Percentiles rank a stretch among this genome's conserved stretches.
phyloP scores from a whole-genome alignment of 768 basidiomycete species.

The Lanmaoa pseudosensibilis region DNA sequence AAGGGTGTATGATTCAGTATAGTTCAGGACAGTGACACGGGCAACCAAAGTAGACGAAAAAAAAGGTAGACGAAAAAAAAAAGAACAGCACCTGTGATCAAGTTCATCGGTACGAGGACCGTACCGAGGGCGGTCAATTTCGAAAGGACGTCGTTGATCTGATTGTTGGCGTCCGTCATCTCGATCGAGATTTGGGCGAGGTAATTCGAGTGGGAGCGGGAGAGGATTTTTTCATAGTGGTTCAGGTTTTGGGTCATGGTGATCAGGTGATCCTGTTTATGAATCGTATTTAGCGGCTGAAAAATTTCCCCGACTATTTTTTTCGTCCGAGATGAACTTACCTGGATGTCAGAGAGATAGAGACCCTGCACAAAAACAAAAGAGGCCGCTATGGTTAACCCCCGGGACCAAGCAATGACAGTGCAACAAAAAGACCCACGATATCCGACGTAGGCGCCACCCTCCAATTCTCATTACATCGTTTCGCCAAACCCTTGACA shows the following conservation, averaged over 20 bases:
- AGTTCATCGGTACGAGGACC: constrained; percentile 94
- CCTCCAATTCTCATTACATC: constrained; percentile 98
- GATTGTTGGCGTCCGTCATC: constrained; percentile 99
- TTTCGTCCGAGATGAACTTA: constrained; percentile 20
- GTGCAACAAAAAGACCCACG: constrained; percentile 42
- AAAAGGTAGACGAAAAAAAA: background rate
- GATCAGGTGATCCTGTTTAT: constrained; percentile 85
- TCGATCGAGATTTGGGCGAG: constrained; percentile 99
- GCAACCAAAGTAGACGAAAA: background rate
- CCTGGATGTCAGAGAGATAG: constrained; percentile 93
- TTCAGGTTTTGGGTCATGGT: constrained; percentile 99
- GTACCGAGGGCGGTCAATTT: constrained; percentile 98
- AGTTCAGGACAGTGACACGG: too few species aligned
- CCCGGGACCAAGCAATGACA: background rate
- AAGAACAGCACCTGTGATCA: constrained; percentile 86
- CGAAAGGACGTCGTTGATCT: constrained; percentile 98
- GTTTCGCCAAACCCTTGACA: constrained; percentile 96
- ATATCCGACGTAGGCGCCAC: constrained; percentile 98
- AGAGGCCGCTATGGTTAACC: background rate
- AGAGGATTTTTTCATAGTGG: constrained; percentile 99
- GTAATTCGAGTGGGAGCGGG: constrained; percentile 98
- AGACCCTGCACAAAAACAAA: constrained; percentile 60
- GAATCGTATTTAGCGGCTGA: constrained; percentile 2
- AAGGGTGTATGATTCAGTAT: background rate
- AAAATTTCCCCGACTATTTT: background rate